A percentile compares a stretch with the other conserved stretches of the same genome.
phyloP scores from a whole-genome alignment of 1,284 basidiomycete species.

The Ganoderma resinaceum region DNA sequence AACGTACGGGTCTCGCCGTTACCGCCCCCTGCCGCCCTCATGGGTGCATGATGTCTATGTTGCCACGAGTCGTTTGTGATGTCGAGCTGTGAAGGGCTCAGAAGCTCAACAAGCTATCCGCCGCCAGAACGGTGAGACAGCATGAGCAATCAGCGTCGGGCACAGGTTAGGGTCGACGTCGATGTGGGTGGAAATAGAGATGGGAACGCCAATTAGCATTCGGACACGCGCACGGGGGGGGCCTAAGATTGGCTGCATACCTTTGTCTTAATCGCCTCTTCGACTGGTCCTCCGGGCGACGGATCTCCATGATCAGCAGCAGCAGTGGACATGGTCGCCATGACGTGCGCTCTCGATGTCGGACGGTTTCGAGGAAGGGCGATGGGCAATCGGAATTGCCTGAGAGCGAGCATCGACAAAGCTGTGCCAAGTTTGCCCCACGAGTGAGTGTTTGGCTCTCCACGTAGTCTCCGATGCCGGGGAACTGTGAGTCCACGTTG shows the following conservation, averaged over 20 bases:
- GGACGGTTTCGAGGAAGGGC: slow-evolving; percentile 33
- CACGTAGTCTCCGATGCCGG: not conserved
- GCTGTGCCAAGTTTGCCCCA: slow-evolving; percentile 5
- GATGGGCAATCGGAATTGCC: slow-evolving; percentile 29
- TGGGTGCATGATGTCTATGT: slow-evolving; percentile 79
- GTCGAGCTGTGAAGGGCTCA: slow-evolving; percentile 63
- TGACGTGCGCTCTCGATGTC: slow-evolving; percentile 25
- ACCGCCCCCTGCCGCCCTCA: slow-evolving; percentile 68
- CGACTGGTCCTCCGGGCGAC: slow-evolving; percentile 48
- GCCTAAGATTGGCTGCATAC: slow-evolving; percentile 40
- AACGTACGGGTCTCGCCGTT: slow-evolving; percentile 76
- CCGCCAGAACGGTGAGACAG: not conserved
- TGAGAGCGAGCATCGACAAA: slow-evolving; percentile 30
- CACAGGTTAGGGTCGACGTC: not conserved
- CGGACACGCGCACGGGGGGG: slow-evolving; percentile 9
- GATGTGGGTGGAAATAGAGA: slow-evolving; percentile 7
- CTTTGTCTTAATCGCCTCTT: slow-evolving; percentile 60
- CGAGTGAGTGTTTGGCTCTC: not conserved
- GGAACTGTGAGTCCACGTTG: not conserved
- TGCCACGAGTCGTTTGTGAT: slow-evolving; percentile 81
- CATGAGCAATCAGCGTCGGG: slow-evolving; percentile 1
- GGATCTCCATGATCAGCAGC: slow-evolving; percentile 21
- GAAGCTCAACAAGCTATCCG: slow-evolving; percentile 58
- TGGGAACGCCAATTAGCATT: slow-evolving; percentile 10
- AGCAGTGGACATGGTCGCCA: slow-evolving; percentile 34